Conservation (phyloP, 164 flowering plant genomes). For the Sextonia rubra region DNA sequence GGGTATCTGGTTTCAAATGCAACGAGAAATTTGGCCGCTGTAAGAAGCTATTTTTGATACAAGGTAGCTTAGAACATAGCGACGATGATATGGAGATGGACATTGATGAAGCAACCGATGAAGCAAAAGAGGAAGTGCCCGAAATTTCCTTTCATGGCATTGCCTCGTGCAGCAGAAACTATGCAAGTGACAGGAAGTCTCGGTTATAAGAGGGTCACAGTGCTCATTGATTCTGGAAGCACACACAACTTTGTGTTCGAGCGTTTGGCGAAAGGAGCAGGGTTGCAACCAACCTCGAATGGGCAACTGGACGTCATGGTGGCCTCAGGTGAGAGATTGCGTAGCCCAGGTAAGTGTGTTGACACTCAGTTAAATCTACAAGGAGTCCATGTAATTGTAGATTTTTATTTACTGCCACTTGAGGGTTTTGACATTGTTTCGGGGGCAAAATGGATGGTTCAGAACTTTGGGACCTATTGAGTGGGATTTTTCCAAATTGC, state of each 20-base stretch:
- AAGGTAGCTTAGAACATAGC: neutral
- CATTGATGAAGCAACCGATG: neutral
- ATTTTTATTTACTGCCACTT: neutral
- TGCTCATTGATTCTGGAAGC: neutral
- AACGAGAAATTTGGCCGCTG: neutral
- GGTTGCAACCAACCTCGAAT: neutral
- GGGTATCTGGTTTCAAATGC: neutral
- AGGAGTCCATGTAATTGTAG: neutral
- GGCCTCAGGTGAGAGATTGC: neutral
- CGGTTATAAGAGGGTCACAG: neutral
- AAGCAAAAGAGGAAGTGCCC: neutral
- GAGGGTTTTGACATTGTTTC: neutral
- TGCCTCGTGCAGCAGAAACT: neutral
- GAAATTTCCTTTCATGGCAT: neutral
- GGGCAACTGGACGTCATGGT: neutral
- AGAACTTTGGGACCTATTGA: neutral
- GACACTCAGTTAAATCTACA: neutral
- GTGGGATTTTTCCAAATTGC: neutral
- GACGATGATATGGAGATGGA: neutral
- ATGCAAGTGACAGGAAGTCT: neutral
- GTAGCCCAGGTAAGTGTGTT: neutral
- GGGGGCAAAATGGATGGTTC: slow-evolving; percentile 8
- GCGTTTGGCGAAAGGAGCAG: neutral
- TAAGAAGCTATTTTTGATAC: neutral
- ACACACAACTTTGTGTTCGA: neutral